Percentiles rank a stretch among this genome's conserved stretches.
These are phyloP conservation scores for Hebeloma cylindrosporum DNA, from an alignment of 768 basidiomycete genomes.

Conservation along the genomic window DNA sequence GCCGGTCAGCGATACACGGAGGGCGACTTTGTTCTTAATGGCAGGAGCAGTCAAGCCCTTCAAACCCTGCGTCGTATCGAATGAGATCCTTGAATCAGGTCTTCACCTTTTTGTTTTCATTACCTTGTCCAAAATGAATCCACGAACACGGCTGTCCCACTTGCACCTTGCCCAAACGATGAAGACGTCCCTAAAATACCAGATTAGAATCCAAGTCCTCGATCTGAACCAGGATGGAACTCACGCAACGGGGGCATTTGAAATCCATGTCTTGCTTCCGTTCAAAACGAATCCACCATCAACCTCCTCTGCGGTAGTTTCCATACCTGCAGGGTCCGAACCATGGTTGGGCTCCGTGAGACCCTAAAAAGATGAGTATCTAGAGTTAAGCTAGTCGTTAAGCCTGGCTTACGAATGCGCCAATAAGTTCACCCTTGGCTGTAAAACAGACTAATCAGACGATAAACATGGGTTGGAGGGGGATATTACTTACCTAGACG, in stretches of 20 bases:
- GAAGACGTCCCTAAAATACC: slow-evolving; percentile 69
- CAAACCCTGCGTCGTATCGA: too few species aligned
- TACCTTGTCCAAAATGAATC: slow-evolving; percentile 90
- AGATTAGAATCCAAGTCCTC: slow-evolving; percentile 8
- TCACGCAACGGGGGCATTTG: slow-evolving; percentile 89
- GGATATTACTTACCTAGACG: slow-evolving; percentile 54
- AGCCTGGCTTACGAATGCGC: slow-evolving; percentile 77
- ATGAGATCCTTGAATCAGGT: too few species aligned
- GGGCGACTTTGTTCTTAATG: slow-evolving; percentile 92
- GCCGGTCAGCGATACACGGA: slow-evolving; percentile 81
- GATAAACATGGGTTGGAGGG: not conserved
- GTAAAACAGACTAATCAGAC: slow-evolving; percentile 2
- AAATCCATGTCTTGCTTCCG: slow-evolving; percentile 98
- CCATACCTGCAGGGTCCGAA: slow-evolving; percentile 98
- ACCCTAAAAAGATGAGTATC: slow-evolving; percentile 50
- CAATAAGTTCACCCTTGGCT: slow-evolving; percentile 86
- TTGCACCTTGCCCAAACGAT: slow-evolving; percentile 94
- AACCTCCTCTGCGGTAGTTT: slow-evolving; percentile 82
- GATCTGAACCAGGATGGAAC: slow-evolving; percentile 25
- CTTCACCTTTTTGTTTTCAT: too few species aligned
- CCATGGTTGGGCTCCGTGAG: slow-evolving; percentile 97
- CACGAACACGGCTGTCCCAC: slow-evolving; percentile 90
- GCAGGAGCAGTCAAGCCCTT: slow-evolving; percentile 81
- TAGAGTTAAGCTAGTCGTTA: slow-evolving; percentile 1
- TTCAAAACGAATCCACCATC: slow-evolving; percentile 84